A percentile compares a stretch with the other conserved stretches of the same genome.
Evolutionary conservation across 2,329 filamentous ascomycete species (phyloP).

Genomic region (Fusarium subtropicale): DNA sequence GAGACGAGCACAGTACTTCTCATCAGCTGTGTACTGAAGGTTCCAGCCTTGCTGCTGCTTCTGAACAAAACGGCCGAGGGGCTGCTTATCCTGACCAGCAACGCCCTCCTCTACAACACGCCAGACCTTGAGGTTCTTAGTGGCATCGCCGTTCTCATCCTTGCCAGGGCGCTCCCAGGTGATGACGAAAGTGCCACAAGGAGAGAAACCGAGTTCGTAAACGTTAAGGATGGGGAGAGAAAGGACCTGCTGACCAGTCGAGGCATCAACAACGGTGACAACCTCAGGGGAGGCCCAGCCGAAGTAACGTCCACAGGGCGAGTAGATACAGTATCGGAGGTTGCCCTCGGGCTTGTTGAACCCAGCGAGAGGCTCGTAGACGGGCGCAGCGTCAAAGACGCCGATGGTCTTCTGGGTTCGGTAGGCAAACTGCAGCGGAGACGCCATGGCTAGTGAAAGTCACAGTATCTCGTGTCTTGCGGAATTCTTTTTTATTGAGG

Average conservation of each 20-base stretch:
- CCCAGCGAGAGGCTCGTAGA: conserved; percentile 85
- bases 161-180: conserved; percentile 96
- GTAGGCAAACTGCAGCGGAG: conserved; percentile 93
- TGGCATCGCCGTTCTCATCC: conserved; percentile 91
- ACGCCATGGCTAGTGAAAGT: conserved; percentile 95
- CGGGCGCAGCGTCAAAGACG: conserved; percentile 89
- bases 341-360: conserved; percentile 92
- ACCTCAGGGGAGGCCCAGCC: conserved; percentile 91
- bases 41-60: conserved; percentile 97
- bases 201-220: conserved; percentile 95
- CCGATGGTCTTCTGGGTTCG: conserved; percentile 97
- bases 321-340: conserved; percentile 94
- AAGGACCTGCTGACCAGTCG: conserved; percentile 78
- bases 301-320: conserved; percentile 94
- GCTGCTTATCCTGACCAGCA: conserved; percentile 72
- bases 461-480: conserved; percentile 67
- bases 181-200: conserved; percentile 89
- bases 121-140: conserved; percentile 98
- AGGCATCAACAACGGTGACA: conserved; percentile 87
- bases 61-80: conserved; percentile 92
- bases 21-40: conserved; percentile 93
- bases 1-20: conserved; percentile 89
- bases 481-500: conserved; percentile 44
- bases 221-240: conserved; percentile 84
- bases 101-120: conserved; percentile 78